These are phyloP conservation scores for Volvox carteri DNA, from an alignment of 163 green algal genomes.

Conservation along the genomic window DNA sequence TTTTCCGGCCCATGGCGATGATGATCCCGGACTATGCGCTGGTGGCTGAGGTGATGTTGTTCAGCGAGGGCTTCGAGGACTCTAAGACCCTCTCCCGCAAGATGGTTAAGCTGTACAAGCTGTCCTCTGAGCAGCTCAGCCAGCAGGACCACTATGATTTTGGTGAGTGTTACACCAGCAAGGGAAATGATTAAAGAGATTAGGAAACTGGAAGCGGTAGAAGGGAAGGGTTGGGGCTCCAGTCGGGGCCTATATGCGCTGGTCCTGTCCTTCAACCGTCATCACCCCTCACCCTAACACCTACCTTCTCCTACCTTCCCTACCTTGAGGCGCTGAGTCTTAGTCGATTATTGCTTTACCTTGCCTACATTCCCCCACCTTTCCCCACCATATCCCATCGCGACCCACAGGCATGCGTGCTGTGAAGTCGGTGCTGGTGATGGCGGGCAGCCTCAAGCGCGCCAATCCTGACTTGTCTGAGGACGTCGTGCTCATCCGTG, in stretches of 20 bases:
- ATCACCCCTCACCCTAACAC: too few relatives aligned
- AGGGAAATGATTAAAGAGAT: too few relatives aligned
- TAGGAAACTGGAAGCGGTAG: too few relatives aligned
- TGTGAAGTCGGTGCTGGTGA: slow-evolving; percentile 90
- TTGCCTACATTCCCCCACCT: too few relatives aligned
- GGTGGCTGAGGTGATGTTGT: slow-evolving; percentile 89
- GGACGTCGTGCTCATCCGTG: slow-evolving; percentile 80
- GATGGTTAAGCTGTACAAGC: slow-evolving; percentile 93
- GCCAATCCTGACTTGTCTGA: slow-evolving; percentile 79
- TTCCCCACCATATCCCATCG: too few relatives aligned
- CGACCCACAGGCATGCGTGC: slow-evolving; percentile 89
- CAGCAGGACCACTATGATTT: slow-evolving; percentile 91
- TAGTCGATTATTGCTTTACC: too few relatives aligned
- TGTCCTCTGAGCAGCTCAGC: slow-evolving; percentile 86
- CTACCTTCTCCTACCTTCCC: too few relatives aligned
- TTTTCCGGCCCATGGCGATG: slow-evolving; percentile 90
- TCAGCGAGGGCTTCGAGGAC: slow-evolving; percentile 88
- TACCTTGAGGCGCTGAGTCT: too few relatives aligned
- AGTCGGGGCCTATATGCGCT: too few relatives aligned
- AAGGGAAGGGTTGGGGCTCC: too few relatives aligned
- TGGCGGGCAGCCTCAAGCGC: slow-evolving; percentile 86
- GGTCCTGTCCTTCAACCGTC: too few relatives aligned
- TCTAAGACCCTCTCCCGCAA: slow-evolving; percentile 83
- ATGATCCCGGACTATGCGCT: slow-evolving; percentile 91
- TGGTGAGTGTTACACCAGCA: too few relatives aligned